These are phyloP conservation scores for Russula emetica DNA, from an alignment of 768 basidiomycete genomes.

Conservation along the genomic window DNA sequence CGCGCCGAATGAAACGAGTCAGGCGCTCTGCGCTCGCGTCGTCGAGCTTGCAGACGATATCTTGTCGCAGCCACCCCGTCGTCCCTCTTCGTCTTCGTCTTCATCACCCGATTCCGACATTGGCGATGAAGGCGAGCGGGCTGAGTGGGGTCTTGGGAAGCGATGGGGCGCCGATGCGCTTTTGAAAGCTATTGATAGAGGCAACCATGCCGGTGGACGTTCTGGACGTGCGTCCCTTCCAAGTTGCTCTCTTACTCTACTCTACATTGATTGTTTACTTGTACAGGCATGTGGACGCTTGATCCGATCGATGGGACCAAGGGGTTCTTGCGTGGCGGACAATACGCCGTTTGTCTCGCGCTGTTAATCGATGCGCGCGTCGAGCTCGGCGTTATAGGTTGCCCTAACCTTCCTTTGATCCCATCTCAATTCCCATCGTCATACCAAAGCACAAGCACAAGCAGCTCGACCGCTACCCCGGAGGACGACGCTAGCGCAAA, in stretches of 20 bases:
- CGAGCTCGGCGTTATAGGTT: constrained; percentile 58
- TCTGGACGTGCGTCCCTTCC: constrained; percentile 66
- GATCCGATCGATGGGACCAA: constrained; percentile 58
- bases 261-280: too few species aligned
- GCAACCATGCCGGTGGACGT: constrained; percentile 66
- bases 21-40: constrained; percentile 57
- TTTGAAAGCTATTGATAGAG: constrained; percentile 84
- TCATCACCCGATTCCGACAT: neutral
- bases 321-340: constrained; percentile 57
- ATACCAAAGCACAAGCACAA: constrained; percentile 39
- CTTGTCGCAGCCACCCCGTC: constrained; percentile 46
- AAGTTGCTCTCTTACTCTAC: too few species aligned
- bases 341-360: constrained; percentile 59
- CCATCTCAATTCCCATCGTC: constrained; percentile 37
- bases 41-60: constrained; percentile 80
- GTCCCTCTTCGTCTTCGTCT: neutral
- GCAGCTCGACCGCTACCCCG: neutral
- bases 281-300: constrained; percentile 42
- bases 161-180: constrained; percentile 54
- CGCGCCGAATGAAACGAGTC: constrained; percentile 31
- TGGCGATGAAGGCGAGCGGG: constrained; percentile 43
- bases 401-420: constrained; percentile 72
- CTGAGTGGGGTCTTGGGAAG: constrained; percentile 70
- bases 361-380: constrained; percentile 49
- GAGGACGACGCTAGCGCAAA: neutral